Evolutionary conservation across 2,329 filamentous ascomycete genomes (phyloP).

Genomic region (Helotiales sp.): DNA sequence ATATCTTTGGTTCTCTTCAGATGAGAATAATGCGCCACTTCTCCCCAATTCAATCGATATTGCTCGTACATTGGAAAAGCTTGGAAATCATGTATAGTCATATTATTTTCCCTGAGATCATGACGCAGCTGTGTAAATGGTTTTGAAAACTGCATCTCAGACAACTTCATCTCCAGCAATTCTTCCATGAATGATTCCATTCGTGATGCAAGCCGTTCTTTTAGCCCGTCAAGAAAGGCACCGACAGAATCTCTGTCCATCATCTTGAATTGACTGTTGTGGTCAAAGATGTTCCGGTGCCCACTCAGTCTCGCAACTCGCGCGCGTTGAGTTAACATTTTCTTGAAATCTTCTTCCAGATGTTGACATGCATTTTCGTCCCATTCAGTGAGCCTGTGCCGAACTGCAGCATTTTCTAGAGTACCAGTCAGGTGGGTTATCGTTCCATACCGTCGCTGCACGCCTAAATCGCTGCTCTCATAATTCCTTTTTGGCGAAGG

Average conservation of each 20-base stretch:
- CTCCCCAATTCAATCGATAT: not conserved
- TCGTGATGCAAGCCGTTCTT: not conserved
- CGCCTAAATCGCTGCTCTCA: too few species aligned
- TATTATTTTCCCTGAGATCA: not conserved
- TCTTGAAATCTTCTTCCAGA: not conserved
- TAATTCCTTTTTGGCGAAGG: too few species aligned
- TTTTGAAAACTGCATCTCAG: not conserved
- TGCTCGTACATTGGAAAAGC: not conserved
- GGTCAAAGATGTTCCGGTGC: not conserved
- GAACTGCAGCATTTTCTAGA: too few species aligned
- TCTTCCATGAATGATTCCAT: not conserved
- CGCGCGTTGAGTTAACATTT: not conserved
- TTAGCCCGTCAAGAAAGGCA: not conserved
- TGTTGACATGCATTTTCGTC: constrained; percentile 1
- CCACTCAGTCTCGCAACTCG: not conserved
- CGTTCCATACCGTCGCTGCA: too few species aligned
- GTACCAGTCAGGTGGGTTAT: too few species aligned
- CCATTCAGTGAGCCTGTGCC: not conserved
- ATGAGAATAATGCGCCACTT: not conserved
- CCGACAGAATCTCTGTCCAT: not conserved
- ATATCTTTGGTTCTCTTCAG: not conserved
- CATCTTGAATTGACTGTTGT: constrained; percentile 1
- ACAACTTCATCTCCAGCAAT: not conserved
- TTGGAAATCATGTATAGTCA: not conserved
- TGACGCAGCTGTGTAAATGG: not conserved